Evolutionary conservation across 306 rosid genomes (phyloP).

Genomic region (Notholithocarpus densiflorus): DNA sequence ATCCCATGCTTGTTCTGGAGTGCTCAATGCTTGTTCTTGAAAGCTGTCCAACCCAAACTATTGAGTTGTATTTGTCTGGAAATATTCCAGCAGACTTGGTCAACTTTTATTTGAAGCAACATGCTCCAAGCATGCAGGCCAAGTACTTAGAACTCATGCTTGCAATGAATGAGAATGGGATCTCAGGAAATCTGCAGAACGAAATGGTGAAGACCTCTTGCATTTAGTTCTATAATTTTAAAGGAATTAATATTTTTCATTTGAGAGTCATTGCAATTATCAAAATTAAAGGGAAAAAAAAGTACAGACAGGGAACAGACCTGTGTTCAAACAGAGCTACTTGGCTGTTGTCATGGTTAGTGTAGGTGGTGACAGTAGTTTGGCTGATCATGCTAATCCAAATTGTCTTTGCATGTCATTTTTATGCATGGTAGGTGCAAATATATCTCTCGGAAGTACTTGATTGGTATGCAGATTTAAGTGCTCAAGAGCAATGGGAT

Average conservation of each 20-base stretch:
- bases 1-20: conserved; percentile 94
- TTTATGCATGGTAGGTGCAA: conserved; percentile 62
- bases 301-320: background rate
- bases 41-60: conserved; percentile 93
- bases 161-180: conserved; percentile 89
- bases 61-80: conserved; percentile 90
- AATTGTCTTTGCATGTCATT: conserved; percentile 20
- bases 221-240: conserved; percentile 21
- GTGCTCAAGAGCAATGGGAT: conserved; percentile 74
- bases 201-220: conserved; percentile 72
- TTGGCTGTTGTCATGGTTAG: background rate
- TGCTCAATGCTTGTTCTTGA: conserved; percentile 95
- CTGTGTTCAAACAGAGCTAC: background rate
- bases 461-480: conserved; percentile 82
- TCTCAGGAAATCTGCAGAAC: conserved; percentile 91
- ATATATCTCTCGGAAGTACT: conserved; percentile 90
- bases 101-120: conserved; percentile 95
- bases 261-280: background rate
- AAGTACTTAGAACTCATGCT: conserved; percentile 94
- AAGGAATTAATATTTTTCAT: background rate
- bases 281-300: background rate
- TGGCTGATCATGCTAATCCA: background rate
- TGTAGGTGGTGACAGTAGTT: background rate
- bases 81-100: conserved; percentile 97
- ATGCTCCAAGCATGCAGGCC: conserved; percentile 94